A percentile compares a stretch with the other conserved stretches of the same genome.
These are phyloP conservation scores for Setaria italica DNA, from an alignment of 202 grass and related monocot genomes.

Conservation along the genomic window DNA sequence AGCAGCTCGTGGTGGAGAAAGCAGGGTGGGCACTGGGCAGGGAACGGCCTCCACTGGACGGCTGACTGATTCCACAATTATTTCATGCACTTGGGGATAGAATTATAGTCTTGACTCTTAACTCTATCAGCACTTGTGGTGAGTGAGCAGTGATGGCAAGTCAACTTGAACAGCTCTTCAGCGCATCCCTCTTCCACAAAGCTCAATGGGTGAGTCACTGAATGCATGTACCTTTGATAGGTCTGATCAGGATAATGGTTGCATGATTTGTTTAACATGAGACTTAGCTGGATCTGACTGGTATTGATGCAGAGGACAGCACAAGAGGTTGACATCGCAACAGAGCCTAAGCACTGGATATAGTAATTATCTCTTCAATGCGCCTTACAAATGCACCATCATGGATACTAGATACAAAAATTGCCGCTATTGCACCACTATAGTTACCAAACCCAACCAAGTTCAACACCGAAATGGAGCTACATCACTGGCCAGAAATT, in stretches of 20 bases:
- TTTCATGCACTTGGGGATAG: conserved; percentile 27
- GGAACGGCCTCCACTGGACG: conserved; percentile 21
- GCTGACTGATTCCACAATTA: conserved; percentile 43
- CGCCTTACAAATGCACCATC: not conserved
- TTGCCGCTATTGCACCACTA: not conserved
- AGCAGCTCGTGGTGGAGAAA: not conserved
- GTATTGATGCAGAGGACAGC: not conserved
- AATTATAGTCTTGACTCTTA: not conserved
- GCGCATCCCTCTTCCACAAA: conserved; percentile 16
- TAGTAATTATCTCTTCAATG: conserved; percentile 19
- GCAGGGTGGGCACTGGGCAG: conserved; percentile 12
- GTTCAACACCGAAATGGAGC: not conserved
- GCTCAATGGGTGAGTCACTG: conserved; percentile 1
- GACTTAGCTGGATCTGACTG: not conserved
- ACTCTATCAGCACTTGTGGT: not conserved
- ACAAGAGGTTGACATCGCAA: not conserved
- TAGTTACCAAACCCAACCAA: not conserved
- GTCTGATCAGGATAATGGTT: not conserved
- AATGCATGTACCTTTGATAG: not conserved
- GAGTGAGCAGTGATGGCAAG: conserved; percentile 13
- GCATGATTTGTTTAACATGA: not conserved
- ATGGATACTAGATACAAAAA: conserved; percentile 16
- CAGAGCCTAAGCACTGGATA: not conserved
- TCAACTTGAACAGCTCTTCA: conserved; percentile 47
- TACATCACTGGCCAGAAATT: conserved; percentile 1